Evolutionary conservation across 2,329 filamentous ascomycete genomes (phyloP), one percentile per base, ranked within the genome.

Genomic region (Fusarium tuaranense): DNA sequence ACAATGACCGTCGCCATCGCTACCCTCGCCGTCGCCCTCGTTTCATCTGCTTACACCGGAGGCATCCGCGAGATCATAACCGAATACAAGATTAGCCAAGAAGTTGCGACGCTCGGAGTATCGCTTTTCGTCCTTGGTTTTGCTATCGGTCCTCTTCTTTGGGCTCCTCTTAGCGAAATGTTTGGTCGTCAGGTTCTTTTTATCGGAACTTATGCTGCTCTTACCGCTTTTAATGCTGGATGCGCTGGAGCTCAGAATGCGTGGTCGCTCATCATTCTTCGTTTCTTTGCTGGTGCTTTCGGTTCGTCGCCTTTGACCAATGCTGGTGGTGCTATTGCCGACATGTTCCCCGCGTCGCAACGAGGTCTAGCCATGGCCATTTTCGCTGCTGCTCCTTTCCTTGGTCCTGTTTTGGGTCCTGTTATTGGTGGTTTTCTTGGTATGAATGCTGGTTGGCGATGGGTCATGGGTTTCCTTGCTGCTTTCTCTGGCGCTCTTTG

Each of bases 401-500:
- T 93, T 68, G 92, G 92, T 60, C 92, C 92, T 5, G 86, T 97
- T 0, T 67, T 74, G 14, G 72, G 72, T 3, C 72, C 72, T 7
- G 53, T 74, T 16, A 88, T 92, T 10, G 94, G 94, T 72, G 94
- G 93, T 10, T 96, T 91, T 78, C 84, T 95, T 1, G 87, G 88
- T 12, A 92, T 94, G 78, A 88, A 87, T 1, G 83, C 85, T 0
- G 92, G 92, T n/a, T 95, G 94, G 94, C 85, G 93, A 74, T 95
- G 93, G 93, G 85, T 95, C 0, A 95, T 95, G 84, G 95, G 93
- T 90, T 89, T 97, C 74, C 93, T 95, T 77, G 85, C 95, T 6
- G 95, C 97, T 76, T 81, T 95, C 9, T 86, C 39, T 4, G 91
- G 87, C 16, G 80, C 91, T 62, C 88, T 92, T 72, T 95, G 92